Base-by-base conservation (phyloP, 2,329 filamentous ascomycete species). In the Tricladium varicosporioides region DNA sequence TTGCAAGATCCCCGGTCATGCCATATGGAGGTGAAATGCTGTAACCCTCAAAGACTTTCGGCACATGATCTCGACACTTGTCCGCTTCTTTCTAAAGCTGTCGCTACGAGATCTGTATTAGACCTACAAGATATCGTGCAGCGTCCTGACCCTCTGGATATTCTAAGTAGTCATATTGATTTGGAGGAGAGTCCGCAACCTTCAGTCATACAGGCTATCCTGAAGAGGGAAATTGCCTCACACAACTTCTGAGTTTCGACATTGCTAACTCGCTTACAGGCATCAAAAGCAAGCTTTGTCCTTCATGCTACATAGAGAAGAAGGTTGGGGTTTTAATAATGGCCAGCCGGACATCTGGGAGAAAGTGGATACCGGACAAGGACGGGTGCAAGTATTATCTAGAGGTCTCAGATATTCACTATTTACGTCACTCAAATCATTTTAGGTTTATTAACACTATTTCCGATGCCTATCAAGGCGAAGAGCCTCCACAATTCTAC, bases 401-500 rank as follows among this genome's bases (percentile, higher is more conserved):
- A n/a, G n/a, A n/a, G n/a, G n/a, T 36, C 32, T 13, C 13, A 36
- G 32, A 36, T n/a, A n/a, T n/a, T 13, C 32, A 13, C 32, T 8
- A 36, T 36, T 36, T 36, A 36, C 7, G 32, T 36, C 8, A 7
- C 13, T 36, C 32, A 8, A 36, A 36, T 13, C 7, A 7, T 36
- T 13, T 36, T 13, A 36, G 32, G 8, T 36, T 8, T 13, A 36
- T 36, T 8, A 36, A 36, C 32, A 36, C 7, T 8, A 36, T 36
- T 13, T 36, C 32, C 32, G 8, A 36, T 13, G 32, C 32, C 8
- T 13, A 8, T 8, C 32, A 36, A 36, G 32, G 8, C 13, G 32
- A 36, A 13, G 32, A 7, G 13, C 32, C 32, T 8, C 32, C 80
- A 1, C 82, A 90, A 63, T 84, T 84, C 1, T 76, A 84, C 10